Evolutionary conservation across 768 basidiomycete species (phyloP), one percentile per base, ranked within the genome.

Genomic region (Boletus subcaerulescens): DNA sequence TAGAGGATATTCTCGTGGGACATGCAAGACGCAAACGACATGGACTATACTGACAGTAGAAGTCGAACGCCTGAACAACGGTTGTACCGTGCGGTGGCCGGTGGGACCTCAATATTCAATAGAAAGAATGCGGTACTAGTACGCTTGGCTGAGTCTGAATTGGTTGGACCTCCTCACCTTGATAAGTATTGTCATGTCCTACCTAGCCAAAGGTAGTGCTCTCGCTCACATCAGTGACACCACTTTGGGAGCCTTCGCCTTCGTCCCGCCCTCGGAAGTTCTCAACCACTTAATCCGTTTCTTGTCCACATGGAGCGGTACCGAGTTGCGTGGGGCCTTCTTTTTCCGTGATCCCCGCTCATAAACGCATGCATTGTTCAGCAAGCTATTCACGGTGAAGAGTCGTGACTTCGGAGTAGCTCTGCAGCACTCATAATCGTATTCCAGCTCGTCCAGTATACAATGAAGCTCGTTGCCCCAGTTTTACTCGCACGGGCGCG

Each of bases 241-340:
- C 8, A 76, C 86, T 20, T 70, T 92, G 6, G 91, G 90, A 1
- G 76, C 76, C 18, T 90, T 89, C 65, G 70, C 80, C 29, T 66
- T 67, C 32, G 70, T 88, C 11, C 80, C 80, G 24, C 77, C 83
- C 2, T 87, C 86, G 8, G 76, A 84, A 57, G 82, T 78, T 6
- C 68, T 93, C 42, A 78, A 91, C 62, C 90, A 91, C 69, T 75
- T 90, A 10, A 77, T 90, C 38, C 77, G 88, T 63, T 91, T 83
- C 65, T 75, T 93, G 49, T 84, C 86, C 52, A 89, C 90, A 62
- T 92, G 89, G 88, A 86, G 83, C 67, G 91, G 91, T 26, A 90
- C 82, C 81, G 91, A 93, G 91, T 91, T 68, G 75, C 69, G 83
- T 83, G 58, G 58, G 33, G 36, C 56, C 26, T 59, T 45, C 56